These are phyloP conservation scores for Ophiostoma quercus DNA, from an alignment of 2,329 filamentous ascomycete species.

Conservation along the genomic window DNA sequence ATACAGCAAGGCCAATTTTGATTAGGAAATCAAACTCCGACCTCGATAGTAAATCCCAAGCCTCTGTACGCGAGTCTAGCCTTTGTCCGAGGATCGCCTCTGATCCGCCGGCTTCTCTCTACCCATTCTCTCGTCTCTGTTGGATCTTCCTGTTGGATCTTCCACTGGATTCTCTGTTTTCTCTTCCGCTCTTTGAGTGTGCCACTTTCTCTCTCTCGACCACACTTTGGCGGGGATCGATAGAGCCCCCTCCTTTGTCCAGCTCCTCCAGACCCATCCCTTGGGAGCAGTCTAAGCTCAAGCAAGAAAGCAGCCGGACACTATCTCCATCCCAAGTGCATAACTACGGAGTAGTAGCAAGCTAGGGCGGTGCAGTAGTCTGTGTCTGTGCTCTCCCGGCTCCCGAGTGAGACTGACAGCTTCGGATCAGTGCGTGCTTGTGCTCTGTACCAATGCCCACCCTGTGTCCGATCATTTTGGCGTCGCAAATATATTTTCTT, in stretches of 20 bases:
- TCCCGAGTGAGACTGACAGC: slow-evolving; percentile 8
- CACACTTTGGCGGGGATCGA: slow-evolving; percentile 3
- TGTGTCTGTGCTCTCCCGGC: slow-evolving; percentile 11
- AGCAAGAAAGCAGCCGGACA: slow-evolving; percentile 14
- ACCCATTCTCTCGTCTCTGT: not conserved
- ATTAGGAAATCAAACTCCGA: not conserved
- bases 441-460: slow-evolving; percentile 8
- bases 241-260: not conserved
- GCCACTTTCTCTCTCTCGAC: not conserved
- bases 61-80: not conserved
- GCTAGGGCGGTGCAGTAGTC: not conserved
- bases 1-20: not conserved
- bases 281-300: slow-evolving; percentile 11
- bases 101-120: not conserved
- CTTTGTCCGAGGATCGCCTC: not conserved
- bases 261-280: slow-evolving; percentile 9
- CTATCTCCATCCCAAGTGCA: not conserved
- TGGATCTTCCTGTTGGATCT: not conserved
- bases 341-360: not conserved
- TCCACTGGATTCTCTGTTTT: not conserved
- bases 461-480: not conserved
- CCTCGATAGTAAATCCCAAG: not conserved
- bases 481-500: not conserved
- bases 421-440: not conserved
- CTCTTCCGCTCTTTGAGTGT: not conserved